A percentile compares a stretch with the other conserved stretches of the same genome.
phyloP scores from a whole-genome alignment of 495 filamentous ascomycete genomes.

The Pyrenula aspistea region DNA sequence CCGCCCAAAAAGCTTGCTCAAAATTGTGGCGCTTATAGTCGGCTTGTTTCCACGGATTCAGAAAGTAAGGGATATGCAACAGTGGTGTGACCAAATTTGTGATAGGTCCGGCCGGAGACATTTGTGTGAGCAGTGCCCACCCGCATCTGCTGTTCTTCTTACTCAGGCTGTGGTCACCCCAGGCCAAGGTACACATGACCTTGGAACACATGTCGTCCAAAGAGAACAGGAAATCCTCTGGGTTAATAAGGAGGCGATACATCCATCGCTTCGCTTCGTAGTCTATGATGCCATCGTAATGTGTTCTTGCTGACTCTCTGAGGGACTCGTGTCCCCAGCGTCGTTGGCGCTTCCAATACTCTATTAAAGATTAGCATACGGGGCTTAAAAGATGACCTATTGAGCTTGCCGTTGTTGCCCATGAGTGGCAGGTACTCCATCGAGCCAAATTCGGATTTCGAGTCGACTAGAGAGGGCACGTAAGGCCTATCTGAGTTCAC shows the following conservation, averaged over 20 bases:
- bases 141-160: conserved; percentile 17
- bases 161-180: conserved; percentile 19
- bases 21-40: background rate
- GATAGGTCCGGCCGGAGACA: conserved; percentile 25
- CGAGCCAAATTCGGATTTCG: conserved; percentile 20
- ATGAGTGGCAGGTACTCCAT: background rate
- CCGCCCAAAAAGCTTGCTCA: background rate
- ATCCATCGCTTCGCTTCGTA: conserved; percentile 22
- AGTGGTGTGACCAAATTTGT: conserved; percentile 23
- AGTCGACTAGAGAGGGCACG: conserved; percentile 31
- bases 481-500: conserved; percentile 40
- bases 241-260: conserved; percentile 14
- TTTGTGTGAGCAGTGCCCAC: conserved; percentile 23
- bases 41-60: background rate
- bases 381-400: background rate
- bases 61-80: conserved; percentile 15
- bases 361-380: background rate
- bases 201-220: conserved; percentile 23
- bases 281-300: conserved; percentile 20
- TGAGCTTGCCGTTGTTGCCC: background rate
- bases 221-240: conserved; percentile 20
- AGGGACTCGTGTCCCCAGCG: conserved; percentile 21
- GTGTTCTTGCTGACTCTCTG: conserved; percentile 18
- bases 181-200: conserved; percentile 17
- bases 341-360: conserved; percentile 22